Evolutionary conservation across 1,284 basidiomycete genomes (phyloP).

Genomic region (Violaceomyces palustris): DNA sequence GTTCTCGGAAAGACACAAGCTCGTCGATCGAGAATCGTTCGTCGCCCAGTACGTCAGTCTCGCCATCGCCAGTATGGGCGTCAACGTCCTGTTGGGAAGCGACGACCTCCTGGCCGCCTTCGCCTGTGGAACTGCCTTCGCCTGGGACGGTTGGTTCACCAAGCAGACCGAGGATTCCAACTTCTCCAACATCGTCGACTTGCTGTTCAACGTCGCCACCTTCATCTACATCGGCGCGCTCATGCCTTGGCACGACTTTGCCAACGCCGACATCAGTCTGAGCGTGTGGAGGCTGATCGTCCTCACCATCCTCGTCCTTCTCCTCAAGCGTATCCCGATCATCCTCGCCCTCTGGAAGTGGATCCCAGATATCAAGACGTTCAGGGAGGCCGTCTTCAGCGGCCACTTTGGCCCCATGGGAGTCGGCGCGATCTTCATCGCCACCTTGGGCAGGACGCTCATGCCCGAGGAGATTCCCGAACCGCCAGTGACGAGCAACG

Average conservation of each 20-base stretch:
- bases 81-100: conserved; percentile 49
- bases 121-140: conserved; percentile 90
- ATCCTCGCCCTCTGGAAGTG: conserved; percentile 48
- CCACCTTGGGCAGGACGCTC: conserved; percentile 41
- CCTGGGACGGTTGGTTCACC: conserved; percentile 91
- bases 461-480: conserved; percentile 39
- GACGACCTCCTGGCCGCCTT: conserved; percentile 65
- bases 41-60: conserved; percentile 83
- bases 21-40: conserved; percentile 94
- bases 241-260: conserved; percentile 49
- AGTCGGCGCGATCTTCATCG: conserved; percentile 51
- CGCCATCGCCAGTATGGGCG: conserved; percentile 71
- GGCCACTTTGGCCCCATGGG: conserved; percentile 53
- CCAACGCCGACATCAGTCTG: conserved; percentile 28
- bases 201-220: conserved; percentile 58
- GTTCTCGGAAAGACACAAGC: conserved; percentile 78
- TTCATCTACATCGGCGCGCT: conserved; percentile 53
- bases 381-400: conserved; percentile 50
- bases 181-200: conserved; percentile 92
- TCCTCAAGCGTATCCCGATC: conserved; percentile 49
- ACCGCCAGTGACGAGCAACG: conserved; percentile 45
- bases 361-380: conserved; percentile 53
- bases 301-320: conserved; percentile 41
- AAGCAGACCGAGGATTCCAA: conserved; percentile 77
- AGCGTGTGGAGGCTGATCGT: conserved; percentile 47